Evolutionary conservation across 2,329 filamentous ascomycete species (phyloP).

Genomic region (Sclerotinia sclerotiorum): DNA sequence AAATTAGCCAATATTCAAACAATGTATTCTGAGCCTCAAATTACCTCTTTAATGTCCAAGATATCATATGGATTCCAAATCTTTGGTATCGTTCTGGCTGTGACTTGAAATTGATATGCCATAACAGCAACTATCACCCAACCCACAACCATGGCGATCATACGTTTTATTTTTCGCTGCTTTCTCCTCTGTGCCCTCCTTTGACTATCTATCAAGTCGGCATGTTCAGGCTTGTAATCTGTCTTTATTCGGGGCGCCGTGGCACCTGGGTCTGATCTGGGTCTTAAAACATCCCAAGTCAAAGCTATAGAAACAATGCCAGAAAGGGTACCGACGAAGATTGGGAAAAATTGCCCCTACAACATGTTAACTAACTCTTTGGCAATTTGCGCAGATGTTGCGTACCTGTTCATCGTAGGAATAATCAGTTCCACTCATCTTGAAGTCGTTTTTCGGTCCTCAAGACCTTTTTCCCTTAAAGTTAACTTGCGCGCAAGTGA

Average conservation of each 20-base stretch:
- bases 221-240: slow-evolving; percentile 78
- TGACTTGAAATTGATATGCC: slow-evolving; percentile 84
- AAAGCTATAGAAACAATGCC: slow-evolving; percentile 85
- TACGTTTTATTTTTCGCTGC: slow-evolving; percentile 84
- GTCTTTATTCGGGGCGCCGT: slow-evolving; percentile 81
- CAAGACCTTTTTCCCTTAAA: slow-evolving; percentile 28
- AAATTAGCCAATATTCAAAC: slow-evolving; percentile 30
- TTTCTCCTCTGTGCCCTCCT: slow-evolving; percentile 85
- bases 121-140: slow-evolving; percentile 87
- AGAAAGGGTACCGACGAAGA: slow-evolving; percentile 92
- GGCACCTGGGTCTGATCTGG: slow-evolving; percentile 72
- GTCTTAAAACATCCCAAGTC: slow-evolving; percentile 83
- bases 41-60: slow-evolving; percentile 77
- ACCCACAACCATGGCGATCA: slow-evolving; percentile 70
- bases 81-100: slow-evolving; percentile 68
- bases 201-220: slow-evolving; percentile 77
- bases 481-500: slow-evolving; percentile 32
- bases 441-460: slow-evolving; percentile 33
- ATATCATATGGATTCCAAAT: slow-evolving; percentile 98
- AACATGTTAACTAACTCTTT: slow-evolving; percentile 25
- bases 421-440: slow-evolving; percentile 66
- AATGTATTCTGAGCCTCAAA: background rate
- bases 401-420: slow-evolving; percentile 91
- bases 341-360: slow-evolving; percentile 95
- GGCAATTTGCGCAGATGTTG: background rate